phyloP scores from a whole-genome alignment of 495 filamentous ascomycete species.

The Tuber indicum region DNA sequence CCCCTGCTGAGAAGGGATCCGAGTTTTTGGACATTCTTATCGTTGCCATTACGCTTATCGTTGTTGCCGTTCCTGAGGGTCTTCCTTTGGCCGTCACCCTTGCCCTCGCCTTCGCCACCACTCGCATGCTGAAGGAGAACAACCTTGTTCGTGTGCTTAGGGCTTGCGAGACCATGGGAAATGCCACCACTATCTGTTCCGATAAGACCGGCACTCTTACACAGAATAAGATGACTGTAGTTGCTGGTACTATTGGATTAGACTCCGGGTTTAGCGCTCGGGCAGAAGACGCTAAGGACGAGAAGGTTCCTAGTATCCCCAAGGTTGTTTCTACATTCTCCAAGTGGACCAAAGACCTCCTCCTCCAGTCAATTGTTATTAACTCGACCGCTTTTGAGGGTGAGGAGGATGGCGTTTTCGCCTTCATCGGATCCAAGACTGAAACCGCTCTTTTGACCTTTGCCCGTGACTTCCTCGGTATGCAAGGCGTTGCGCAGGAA shows the following conservation, averaged over 20 bases:
- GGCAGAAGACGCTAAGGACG: conserved; percentile 38
- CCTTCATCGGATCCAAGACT: conserved; percentile 84
- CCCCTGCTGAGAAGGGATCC: conserved; percentile 71
- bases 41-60: conserved; percentile 87
- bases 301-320: conserved; percentile 47
- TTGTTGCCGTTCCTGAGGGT: conserved; percentile 92
- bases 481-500: conserved; percentile 62
- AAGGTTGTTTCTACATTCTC: conserved; percentile 58
- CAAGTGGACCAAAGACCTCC: conserved; percentile 54
- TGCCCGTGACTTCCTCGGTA: conserved; percentile 67
- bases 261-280: conserved; percentile 62
- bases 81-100: conserved; percentile 88
- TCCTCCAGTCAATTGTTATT: conserved; percentile 68
- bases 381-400: conserved; percentile 90
- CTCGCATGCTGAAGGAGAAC: conserved; percentile 89
- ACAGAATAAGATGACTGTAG: conserved; percentile 85
- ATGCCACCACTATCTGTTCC: conserved; percentile 91
- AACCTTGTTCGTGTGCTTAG: conserved; percentile 85
- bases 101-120: conserved; percentile 90
- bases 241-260: conserved; percentile 68
- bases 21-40: conserved; percentile 89
- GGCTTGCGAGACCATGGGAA: conserved; percentile 98
- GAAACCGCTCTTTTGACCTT: conserved; percentile 76
- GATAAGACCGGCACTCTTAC: conserved; percentile 97
- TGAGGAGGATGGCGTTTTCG: conserved; percentile 61